Percentiles rank a stretch among this genome's conserved stretches.
Conservation (phyloP, 1,139 yeast species). For the Suhomyces maxii region DNA sequence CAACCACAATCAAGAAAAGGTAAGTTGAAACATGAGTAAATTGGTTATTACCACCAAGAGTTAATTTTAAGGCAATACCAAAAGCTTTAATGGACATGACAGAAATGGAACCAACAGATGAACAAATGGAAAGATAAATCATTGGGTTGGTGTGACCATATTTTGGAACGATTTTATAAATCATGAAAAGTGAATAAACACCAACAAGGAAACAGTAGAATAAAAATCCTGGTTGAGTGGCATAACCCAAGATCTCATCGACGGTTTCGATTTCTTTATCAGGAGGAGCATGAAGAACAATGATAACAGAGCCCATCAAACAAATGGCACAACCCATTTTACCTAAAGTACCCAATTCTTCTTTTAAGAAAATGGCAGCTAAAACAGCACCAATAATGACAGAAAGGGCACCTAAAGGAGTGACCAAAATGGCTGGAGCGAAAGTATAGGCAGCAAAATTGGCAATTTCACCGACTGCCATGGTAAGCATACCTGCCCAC, state of each 20-base stretch:
- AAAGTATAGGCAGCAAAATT: conserved; percentile 94
- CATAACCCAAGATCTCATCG: conserved; percentile 81
- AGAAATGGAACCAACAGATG: conserved; percentile 86
- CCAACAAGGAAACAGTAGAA: conserved; percentile 63
- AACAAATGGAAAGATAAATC: conserved; percentile 87
- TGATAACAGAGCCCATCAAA: conserved; percentile 84
- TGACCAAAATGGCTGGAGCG: conserved; percentile 91
- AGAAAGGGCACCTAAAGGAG: conserved; percentile 88
- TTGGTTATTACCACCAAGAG: conserved; percentile 87
- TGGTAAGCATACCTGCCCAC: conserved; percentile 93
- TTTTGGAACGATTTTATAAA: conserved; percentile 77
- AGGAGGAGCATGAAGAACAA: conserved; percentile 89
- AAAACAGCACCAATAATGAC: conserved; percentile 90
- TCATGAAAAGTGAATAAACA: conserved; percentile 72
- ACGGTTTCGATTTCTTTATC: conserved; percentile 88
- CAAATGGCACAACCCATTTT: conserved; percentile 94
- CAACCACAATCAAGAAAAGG: conserved; percentile 76
- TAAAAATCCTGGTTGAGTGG: conserved; percentile 77
- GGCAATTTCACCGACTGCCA: conserved; percentile 92
- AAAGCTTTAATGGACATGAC: conserved; percentile 93
- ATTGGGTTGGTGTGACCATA: conserved; percentile 84
- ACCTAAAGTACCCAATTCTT: conserved; percentile 86
- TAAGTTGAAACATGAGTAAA: conserved; percentile 84
- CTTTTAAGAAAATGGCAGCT: conserved; percentile 82
- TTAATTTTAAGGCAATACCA: conserved; percentile 87